phyloP scores from a whole-genome alignment of 306 rosid species.

The Quercus parvula region DNA sequence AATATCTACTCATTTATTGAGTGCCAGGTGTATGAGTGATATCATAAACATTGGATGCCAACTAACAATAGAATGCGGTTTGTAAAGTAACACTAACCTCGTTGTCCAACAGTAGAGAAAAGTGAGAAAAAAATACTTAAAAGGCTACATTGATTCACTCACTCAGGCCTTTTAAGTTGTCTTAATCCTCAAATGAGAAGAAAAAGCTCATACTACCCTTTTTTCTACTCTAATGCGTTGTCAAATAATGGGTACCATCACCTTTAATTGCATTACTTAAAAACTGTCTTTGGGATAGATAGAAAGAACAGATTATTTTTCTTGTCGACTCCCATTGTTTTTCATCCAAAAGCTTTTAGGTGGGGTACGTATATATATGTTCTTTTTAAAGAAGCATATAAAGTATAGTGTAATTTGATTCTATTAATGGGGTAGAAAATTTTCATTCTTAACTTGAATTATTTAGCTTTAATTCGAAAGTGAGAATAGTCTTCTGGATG shows the following conservation, averaged over 20 bases:
- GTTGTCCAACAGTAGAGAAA: conserved; percentile 15
- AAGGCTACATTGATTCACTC: background rate
- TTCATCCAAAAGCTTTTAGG: conserved; percentile 13
- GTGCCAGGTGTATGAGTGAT: conserved; percentile 28
- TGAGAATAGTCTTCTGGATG: background rate
- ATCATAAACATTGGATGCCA: conserved; percentile 36
- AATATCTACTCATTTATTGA: conserved; percentile 2
- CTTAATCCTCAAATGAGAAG: conserved; percentile 7
- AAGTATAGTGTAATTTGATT: background rate
- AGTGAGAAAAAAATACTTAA: background rate
- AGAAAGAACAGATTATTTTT: conserved; percentile 20
- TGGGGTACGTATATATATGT: background rate
- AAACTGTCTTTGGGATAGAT: conserved; percentile 26
- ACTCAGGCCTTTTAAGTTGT: conserved; percentile 14
- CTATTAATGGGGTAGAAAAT: conserved; percentile 18
- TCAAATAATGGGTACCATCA: conserved; percentile 40
- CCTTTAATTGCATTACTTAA: conserved; percentile 32
- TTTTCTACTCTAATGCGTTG: conserved; percentile 43
- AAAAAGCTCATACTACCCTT: conserved; percentile 14
- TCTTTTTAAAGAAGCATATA: conserved; percentile 18
- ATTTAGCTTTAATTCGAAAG: background rate
- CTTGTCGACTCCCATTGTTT: conserved; percentile 26
- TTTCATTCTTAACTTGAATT: conserved; percentile 2
- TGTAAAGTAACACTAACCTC: conserved; percentile 19
- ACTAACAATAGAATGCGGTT: conserved; percentile 11